Percentiles rank a stretch among this genome's conserved stretches.
phyloP scores from a whole-genome alignment of 1,139 yeast genomes.

The Scheffersomyces insectosa region DNA sequence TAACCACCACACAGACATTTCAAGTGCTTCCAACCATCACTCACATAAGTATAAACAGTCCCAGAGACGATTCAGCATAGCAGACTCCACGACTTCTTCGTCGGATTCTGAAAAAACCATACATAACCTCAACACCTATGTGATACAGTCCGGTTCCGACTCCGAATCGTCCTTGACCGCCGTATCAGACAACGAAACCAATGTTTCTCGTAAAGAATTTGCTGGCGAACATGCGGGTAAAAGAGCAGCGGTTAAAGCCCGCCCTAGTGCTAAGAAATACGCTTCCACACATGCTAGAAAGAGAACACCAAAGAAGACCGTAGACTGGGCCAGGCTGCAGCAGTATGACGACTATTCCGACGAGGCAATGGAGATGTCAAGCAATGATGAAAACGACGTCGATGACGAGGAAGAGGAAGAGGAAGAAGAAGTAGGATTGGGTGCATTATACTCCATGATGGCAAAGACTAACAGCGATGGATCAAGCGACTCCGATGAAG shows the following conservation, averaged over 20 bases:
- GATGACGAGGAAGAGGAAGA: conserved; percentile 15
- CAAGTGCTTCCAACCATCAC: background rate
- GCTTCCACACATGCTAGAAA: conserved; percentile 16
- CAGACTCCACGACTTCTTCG: conserved; percentile 35
- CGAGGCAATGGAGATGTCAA: conserved; percentile 7
- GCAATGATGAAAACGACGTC: conserved; percentile 16
- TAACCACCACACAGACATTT: conserved; percentile 6
- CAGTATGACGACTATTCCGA: conserved; percentile 13
- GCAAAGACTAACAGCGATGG: background rate
- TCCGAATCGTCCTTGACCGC: conserved; percentile 45
- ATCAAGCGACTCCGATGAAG: conserved; percentile 7
- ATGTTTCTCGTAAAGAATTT: conserved; percentile 7
- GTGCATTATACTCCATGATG: conserved; percentile 23
- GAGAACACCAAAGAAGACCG: conserved; percentile 27
- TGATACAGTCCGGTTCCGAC: conserved; percentile 7
- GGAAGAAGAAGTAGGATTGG: conserved; percentile 26
- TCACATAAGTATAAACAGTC: conserved; percentile 2
- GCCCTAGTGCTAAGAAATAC: conserved; percentile 8
- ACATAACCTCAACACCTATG: conserved; percentile 4
- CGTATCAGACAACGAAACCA: conserved; percentile 33
- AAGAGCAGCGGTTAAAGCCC: conserved; percentile 8
- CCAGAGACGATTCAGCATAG: conserved; percentile 45
- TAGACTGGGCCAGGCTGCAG: conserved; percentile 15
- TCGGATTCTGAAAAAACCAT: conserved; percentile 21
- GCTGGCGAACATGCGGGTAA: conserved; percentile 12